These are phyloP conservation scores for Allium sativum DNA, from an alignment of 106 monocot genomes.

Conservation along the genomic window DNA sequence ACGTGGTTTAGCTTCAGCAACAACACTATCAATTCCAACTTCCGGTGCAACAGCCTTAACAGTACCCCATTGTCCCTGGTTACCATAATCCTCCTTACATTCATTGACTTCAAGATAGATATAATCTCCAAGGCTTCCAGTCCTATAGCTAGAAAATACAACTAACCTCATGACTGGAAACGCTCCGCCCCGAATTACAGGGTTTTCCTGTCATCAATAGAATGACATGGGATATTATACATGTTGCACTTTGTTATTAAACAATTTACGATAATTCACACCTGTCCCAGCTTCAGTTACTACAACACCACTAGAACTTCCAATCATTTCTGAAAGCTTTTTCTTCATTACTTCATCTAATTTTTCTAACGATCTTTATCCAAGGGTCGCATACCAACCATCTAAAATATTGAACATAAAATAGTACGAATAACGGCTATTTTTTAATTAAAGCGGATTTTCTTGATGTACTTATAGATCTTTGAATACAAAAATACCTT, in stretches of 20 bases:
- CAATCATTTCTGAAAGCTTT: constrained; percentile 98
- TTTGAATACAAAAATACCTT: constrained; percentile 36
- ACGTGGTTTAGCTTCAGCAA: no score
- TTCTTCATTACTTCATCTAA: constrained; percentile 96
- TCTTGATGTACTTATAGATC: not conserved
- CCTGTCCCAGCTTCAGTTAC: constrained; percentile 36
- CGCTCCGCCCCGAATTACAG: constrained; percentile 22
- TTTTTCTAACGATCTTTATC: constrained; percentile 92
- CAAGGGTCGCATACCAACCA: constrained; percentile 93
- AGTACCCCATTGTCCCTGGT: no score
- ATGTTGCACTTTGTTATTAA: not conserved
- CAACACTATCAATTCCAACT: no score
- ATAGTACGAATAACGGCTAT: not conserved
- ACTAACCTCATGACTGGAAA: constrained; percentile 37
- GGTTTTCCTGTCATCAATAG: constrained; percentile 24
- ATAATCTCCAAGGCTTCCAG: no score
- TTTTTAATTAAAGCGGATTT: not conserved
- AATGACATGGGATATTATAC: constrained; percentile 2
- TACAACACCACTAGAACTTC: constrained; percentile 34
- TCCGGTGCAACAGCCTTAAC: no score
- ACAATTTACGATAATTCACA: constrained; percentile 2
- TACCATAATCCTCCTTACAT: no score
- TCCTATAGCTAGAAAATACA: no score
- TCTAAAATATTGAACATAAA: constrained; percentile 33
- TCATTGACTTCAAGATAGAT: no score